A percentile compares a stretch with the other conserved stretches of the same genome.
Evolutionary conservation across 163 green algal genomes (phyloP).

Genomic region (Chlorella variabilis): DNA sequence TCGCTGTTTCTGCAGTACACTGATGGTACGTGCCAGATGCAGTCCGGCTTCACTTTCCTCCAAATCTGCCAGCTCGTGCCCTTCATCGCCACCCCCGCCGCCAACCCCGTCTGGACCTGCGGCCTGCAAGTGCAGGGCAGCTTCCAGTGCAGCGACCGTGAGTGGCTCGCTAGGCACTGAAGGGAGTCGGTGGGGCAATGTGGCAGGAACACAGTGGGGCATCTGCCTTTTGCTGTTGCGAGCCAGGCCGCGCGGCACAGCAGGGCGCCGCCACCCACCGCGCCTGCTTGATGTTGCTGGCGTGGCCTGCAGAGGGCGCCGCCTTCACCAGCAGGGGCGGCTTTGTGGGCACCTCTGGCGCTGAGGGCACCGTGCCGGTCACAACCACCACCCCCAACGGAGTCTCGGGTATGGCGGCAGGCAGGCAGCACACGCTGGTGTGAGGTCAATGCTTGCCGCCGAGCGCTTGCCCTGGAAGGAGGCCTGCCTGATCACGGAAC

Average conservation of each 20-base stretch:
- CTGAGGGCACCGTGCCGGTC: neutral
- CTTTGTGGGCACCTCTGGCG: neutral
- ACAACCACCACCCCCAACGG: slow-evolving; percentile 3
- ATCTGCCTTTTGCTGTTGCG: too few relatives aligned
- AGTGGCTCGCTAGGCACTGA: too few relatives aligned
- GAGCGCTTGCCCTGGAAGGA: too few relatives aligned
- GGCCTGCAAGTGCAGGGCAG: slow-evolving; percentile 28
- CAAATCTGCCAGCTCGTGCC: slow-evolving; percentile 15
- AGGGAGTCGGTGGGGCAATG: too few relatives aligned
- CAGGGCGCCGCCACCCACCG: too few relatives aligned
- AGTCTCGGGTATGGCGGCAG: neutral
- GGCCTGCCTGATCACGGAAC: too few relatives aligned
- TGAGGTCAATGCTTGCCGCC: too few relatives aligned
- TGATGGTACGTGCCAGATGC: slow-evolving; percentile 15
- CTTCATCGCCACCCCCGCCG: slow-evolving; percentile 3
- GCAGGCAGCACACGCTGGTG: too few relatives aligned
- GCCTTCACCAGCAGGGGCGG: slow-evolving; percentile 12
- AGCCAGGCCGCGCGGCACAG: too few relatives aligned
- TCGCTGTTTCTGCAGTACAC: slow-evolving; percentile 33
- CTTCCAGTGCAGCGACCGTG: slow-evolving; percentile 37
- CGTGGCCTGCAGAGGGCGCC: slow-evolving; percentile 9
- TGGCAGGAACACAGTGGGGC: too few relatives aligned
- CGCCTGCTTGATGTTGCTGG: neutral
- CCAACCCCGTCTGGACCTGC: slow-evolving; percentile 35
- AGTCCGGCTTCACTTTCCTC: neutral